Base-by-base conservation (phyloP, 2,329 filamentous ascomycete species). In the Clarireedia homoeocarpa region DNA sequence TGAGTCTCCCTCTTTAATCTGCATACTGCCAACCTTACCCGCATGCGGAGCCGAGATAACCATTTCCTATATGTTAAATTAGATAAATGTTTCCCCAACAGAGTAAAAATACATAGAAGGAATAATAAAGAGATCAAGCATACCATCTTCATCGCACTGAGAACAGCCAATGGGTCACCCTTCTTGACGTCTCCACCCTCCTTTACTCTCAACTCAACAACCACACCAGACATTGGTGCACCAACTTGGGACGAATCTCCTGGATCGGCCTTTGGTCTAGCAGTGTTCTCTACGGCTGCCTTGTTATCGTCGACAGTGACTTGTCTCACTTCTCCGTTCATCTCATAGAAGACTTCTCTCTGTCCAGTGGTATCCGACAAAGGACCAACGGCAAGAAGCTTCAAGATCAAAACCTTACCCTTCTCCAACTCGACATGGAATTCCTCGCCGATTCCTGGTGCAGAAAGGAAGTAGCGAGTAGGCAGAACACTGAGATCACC, bases 81-180 rank as follows among this genome's bases (percentile, higher is more conserved):
- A n/a, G 17, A 17, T 20, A 42, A 20, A 20, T 9, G 39, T 7
- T 17, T 42, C 39, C 5, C 39, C 9, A 20, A n/a, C 6, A 38
- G 4, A 17, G 26, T 12, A 20, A 34, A 12, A 12, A 9, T 38
- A 38, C 38, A n/a, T 10, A 23, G 30, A 20, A 12, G 24, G 26
- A 17, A 55, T 14, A 48, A 55, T 14, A 48, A 68, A 66, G 72
- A 30, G 27, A 10, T 30, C 30, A 34, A 40, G 79, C 86, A 77
- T 75, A 94, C 89, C 94, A 99, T 99, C 84, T 99, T 97, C 94
- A 99, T 97, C 63, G 94, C 94, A 69, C 89, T 95, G 63, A 99
- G 80, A 59, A 97, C 90, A 66, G 92, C 94, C 71, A 99, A 83
- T 14, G 94, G 94, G 70, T 97, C 94, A 63, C 94, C 94, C 86